A percentile compares a stretch with the other conserved stretches of the same genome.
Conservation (phyloP, 1,284 basidiomycete species). For the Pseudozyma pruni region DNA sequence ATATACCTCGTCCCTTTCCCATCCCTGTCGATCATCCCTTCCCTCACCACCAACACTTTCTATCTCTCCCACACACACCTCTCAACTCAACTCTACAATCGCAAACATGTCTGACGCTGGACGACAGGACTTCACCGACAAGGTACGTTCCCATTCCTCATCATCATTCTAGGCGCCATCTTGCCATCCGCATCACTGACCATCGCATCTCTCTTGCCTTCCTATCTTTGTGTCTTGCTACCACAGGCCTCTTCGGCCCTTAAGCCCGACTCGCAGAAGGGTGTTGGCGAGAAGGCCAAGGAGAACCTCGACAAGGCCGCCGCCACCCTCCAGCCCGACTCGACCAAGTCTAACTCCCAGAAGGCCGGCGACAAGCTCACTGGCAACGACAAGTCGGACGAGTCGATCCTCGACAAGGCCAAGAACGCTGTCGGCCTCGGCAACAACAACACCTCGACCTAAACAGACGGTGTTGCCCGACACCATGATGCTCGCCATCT, state of each 20-base stretch:
- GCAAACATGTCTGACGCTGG: constrained; percentile 54
- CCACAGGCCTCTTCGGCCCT: constrained; percentile 42
- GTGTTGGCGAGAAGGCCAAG: constrained; percentile 48
- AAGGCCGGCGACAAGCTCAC: constrained; percentile 73
- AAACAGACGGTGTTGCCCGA: constrained; percentile 3
- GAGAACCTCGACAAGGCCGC: constrained; percentile 59
- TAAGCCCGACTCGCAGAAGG: constrained; percentile 60
- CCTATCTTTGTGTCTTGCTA: not conserved
- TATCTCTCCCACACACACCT: constrained; percentile 12
- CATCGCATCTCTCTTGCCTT: not conserved
- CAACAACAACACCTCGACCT: constrained; percentile 30
- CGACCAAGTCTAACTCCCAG: constrained; percentile 64
- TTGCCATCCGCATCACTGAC: constrained; percentile 6
- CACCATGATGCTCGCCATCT: too few species aligned
- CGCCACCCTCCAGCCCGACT: constrained; percentile 69
- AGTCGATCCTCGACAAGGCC: constrained; percentile 54
- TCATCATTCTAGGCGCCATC: not conserved
- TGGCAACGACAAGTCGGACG: constrained; percentile 57
- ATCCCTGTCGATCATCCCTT: not conserved
- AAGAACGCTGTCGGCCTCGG: constrained; percentile 55
- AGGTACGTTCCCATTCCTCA: constrained; percentile 23
- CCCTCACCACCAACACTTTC: not conserved
- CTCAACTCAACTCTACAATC: constrained; percentile 9
- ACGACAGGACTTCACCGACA: constrained; percentile 53
- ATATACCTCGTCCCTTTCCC: constrained; percentile 18